phyloP scores from a whole-genome alignment of 805 yeast genomes.

The Candida schatavii region DNA sequence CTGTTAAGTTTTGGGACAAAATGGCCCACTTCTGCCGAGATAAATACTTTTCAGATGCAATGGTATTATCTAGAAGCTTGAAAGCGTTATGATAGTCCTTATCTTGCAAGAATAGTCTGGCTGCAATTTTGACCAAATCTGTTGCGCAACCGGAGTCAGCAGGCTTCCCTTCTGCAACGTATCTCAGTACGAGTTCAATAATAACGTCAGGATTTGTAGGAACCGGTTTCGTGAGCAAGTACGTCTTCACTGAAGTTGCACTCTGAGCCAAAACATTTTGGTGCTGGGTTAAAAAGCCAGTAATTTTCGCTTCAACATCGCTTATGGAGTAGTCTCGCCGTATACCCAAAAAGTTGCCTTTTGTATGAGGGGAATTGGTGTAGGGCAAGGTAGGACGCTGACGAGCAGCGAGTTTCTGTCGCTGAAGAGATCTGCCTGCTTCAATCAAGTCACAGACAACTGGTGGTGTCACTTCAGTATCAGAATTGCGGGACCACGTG shows the following conservation, averaged over 20 bases:
- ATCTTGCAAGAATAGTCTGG: conserved; percentile 15
- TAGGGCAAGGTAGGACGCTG: too few species aligned
- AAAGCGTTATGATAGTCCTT: conserved; percentile 29
- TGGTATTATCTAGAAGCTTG: conserved; percentile 24
- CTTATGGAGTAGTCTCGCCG: conserved; percentile 11
- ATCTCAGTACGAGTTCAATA: conserved; percentile 9
- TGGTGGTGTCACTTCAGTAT: background rate
- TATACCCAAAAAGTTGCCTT: conserved; percentile 12
- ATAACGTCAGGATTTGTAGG: conserved; percentile 11
- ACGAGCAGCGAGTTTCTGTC: conserved; percentile 5
- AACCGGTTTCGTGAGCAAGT: conserved; percentile 17
- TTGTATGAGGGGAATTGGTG: background rate
- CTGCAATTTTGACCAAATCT: background rate
- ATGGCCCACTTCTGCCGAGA: background rate
- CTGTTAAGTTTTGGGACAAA: background rate
- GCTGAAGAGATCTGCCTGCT: conserved; percentile 21
- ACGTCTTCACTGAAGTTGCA: conserved; percentile 11
- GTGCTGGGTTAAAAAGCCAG: conserved; percentile 2
- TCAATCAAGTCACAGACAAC: conserved; percentile 19
- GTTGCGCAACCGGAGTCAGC: background rate
- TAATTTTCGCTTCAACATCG: conserved; percentile 14
- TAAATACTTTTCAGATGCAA: background rate
- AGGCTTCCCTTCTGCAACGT: conserved; percentile 6
- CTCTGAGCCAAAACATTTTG: background rate
- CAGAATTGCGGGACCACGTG: background rate